A percentile compares a stretch with the other conserved stretches of the same genome.
These are phyloP conservation scores for Solanum medicagineum DNA, from an alignment of 257 asterid species.

Conservation along the genomic window DNA sequence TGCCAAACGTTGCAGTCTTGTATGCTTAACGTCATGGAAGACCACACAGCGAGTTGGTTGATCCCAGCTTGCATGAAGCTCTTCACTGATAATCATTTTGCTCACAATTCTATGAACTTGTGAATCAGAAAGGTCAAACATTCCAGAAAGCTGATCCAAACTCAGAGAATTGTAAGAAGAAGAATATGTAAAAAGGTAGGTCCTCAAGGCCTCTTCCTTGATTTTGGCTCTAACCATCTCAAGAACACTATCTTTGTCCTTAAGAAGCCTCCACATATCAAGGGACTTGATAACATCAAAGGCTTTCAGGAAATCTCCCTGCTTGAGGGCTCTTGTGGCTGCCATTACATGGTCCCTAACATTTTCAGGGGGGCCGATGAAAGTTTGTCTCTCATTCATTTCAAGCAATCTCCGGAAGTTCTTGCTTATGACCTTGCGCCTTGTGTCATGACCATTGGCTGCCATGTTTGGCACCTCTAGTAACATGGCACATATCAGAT, in stretches of 20 bases:
- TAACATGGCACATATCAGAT: constrained; percentile 78
- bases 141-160: constrained; percentile 63
- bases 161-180: constrained; percentile 60
- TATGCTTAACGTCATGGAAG: constrained; percentile 66
- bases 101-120: constrained; percentile 66
- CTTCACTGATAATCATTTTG: constrained; percentile 79
- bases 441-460: constrained; percentile 70
- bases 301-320: constrained; percentile 70
- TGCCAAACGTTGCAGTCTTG: constrained; percentile 70
- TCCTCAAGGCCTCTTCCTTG: constrained; percentile 87
- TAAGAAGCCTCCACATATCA: constrained; percentile 77
- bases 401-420: constrained; percentile 75
- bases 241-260: constrained; percentile 49
- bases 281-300: constrained; percentile 57
- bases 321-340: constrained; percentile 69
- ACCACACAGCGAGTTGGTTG: constrained; percentile 76
- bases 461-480: constrained; percentile 98
- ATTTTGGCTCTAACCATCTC: constrained; percentile 73
- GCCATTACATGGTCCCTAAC: constrained; percentile 97
- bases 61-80: constrained; percentile 89
- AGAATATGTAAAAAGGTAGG: constrained; percentile 73
- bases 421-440: constrained; percentile 73
- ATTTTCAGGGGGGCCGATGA: constrained; percentile 91
- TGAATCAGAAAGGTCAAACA: constrained; percentile 66
- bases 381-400: constrained; percentile 75